Evolutionary conservation across 345 rosid genomes (phyloP).

Genomic region (Euphorbia pulcherrima): DNA sequence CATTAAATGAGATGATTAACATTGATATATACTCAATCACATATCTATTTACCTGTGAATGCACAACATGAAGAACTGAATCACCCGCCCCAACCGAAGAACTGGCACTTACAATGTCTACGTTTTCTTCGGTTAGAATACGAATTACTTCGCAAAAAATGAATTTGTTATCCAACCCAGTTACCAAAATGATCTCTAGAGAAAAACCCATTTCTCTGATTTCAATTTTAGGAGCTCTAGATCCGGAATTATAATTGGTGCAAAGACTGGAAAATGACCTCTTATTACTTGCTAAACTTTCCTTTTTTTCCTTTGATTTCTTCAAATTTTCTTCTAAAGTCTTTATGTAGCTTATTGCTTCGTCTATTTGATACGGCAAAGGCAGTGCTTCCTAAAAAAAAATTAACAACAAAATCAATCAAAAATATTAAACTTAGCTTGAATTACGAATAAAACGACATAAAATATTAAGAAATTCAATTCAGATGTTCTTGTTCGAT

Average conservation of each 20-base stretch:
- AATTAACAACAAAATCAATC: not conserved
- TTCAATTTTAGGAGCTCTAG: constrained; percentile 31
- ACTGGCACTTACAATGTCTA: constrained; percentile 36
- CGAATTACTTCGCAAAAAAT: constrained; percentile 35
- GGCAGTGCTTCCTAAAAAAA: constrained; percentile 34
- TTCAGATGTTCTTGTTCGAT: too few relatives aligned
- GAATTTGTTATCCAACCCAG: constrained; percentile 25
- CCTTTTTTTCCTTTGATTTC: constrained; percentile 33
- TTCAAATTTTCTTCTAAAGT: constrained; percentile 30
- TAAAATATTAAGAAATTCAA: not conserved
- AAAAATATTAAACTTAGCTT: not conserved
- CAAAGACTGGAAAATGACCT: constrained; percentile 12
- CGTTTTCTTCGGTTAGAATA: constrained; percentile 42
- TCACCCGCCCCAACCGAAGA: constrained; percentile 28
- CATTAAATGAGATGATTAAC: not conserved
- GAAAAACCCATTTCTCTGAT: constrained; percentile 34
- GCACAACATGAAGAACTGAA: constrained; percentile 31
- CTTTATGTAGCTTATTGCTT: constrained; percentile 43
- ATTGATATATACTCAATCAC: not conserved
- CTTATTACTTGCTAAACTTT: constrained; percentile 27
- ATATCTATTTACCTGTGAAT: constrained; percentile 35
- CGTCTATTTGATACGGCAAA: constrained; percentile 54
- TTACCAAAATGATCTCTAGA: constrained; percentile 35
- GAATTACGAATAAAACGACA: not conserved
- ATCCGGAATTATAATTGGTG: not conserved